Base-by-base conservation (phyloP, 768 basidiomycete genomes). In the Lactarius hatsudake region DNA sequence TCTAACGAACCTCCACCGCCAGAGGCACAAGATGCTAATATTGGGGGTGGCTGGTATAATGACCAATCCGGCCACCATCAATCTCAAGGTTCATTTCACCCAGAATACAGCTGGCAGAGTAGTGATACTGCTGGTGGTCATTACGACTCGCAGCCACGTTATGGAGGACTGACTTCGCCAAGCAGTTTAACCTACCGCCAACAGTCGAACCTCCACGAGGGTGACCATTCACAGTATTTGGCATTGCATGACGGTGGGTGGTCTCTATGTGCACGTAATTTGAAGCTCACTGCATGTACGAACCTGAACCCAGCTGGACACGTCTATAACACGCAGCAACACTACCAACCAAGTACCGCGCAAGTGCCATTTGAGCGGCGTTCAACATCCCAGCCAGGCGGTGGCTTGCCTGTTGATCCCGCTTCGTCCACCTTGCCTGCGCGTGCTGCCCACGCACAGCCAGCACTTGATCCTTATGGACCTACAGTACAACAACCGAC, bases 161-260 rank as follows among this genome's bases (percentile, higher is more conserved):
- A 71, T 40, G 61, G 38, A 12, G 61, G 26, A 34, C 40, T 58
- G 20, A 55, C 69, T 15, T 53, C 51, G 4, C 48, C 59, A 10
- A 60, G 18, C 13, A 32, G 42, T 32, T 60, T 59, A 42, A 20
- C 42, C 3, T 56, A 71, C 32, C 32, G 28, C 34, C 63, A 57
- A 10, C 57, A 40, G 53, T 13, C 26, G 58, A 42, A 56, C 45
- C 18, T 20, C 26, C 55, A 58, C 15, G 58, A 36, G 15, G 26
- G 42, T 42, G 61, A 60, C 13, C 30, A 23, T 54, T 54, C 53
- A n/a, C 67, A 64, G 67, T 45, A 65, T 45, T 34, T 10, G 10
- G 61, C 42, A 13, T 45, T 56, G 17, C 61, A 69, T 17, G 61
- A 59, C n/a, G 67, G 69, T 71, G 67, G 62, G 69, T 65, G 57